These are phyloP conservation scores for Lumnitzera racemosa DNA, from an alignment of 345 rosid species.

Conservation along the genomic window DNA sequence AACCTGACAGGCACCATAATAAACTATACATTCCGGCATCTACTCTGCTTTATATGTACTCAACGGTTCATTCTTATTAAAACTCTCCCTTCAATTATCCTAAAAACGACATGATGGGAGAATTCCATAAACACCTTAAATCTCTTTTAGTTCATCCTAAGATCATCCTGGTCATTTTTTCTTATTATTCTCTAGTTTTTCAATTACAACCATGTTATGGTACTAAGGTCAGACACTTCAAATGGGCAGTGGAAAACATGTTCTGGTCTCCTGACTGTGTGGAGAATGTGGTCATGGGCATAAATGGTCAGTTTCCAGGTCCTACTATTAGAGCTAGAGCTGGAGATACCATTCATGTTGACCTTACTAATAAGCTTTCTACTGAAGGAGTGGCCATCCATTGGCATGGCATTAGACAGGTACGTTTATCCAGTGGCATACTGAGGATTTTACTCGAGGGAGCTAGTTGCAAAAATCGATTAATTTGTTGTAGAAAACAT, in stretches of 20 bases:
- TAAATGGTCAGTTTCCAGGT: slow-evolving; percentile 87
- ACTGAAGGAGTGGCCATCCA: slow-evolving; percentile 88
- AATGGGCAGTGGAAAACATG: slow-evolving; percentile 65
- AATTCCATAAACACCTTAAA: too few relatives aligned
- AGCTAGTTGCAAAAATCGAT: too few relatives aligned
- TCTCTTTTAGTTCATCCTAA: too few relatives aligned
- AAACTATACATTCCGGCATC: too few relatives aligned
- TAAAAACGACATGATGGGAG: too few relatives aligned
- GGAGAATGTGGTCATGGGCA: slow-evolving; percentile 63
- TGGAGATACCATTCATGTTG: slow-evolving; percentile 57
- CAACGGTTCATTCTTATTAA: too few relatives aligned
- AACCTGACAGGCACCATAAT: too few relatives aligned
- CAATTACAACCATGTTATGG: slow-evolving; percentile 7
- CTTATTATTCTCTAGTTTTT: slow-evolving; percentile 1
- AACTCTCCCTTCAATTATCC: too few relatives aligned
- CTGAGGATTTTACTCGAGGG: neutral
- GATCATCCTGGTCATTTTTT: neutral
- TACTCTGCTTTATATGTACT: too few relatives aligned
- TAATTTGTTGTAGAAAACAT: too few relatives aligned
- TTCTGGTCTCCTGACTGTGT: slow-evolving; percentile 65
- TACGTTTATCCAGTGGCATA: neutral
- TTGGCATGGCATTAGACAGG: slow-evolving; percentile 99
- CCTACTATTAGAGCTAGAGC: slow-evolving; percentile 65
- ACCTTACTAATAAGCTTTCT: slow-evolving; percentile 59
- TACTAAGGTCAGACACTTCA: slow-evolving; percentile 23